A percentile compares a stretch with the other conserved stretches of the same genome.
These are phyloP conservation scores for Pythium folliculosum DNA, from an alignment of 352 stramenopile genomes.

Conservation along the genomic window DNA sequence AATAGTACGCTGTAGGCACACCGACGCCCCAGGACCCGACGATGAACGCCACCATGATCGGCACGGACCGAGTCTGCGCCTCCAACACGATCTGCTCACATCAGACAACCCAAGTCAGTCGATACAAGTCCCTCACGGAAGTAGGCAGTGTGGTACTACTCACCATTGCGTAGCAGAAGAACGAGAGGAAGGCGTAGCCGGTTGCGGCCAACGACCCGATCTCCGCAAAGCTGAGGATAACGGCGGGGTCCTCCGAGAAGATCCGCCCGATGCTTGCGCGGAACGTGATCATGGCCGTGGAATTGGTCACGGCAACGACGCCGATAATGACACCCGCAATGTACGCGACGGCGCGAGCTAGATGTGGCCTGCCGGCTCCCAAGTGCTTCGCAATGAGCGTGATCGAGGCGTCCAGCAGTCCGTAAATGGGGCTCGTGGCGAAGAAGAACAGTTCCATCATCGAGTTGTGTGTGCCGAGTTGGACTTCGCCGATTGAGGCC, in stretches of 20 bases:
- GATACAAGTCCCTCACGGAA: background rate
- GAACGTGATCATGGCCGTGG: conserved; percentile 46
- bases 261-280: conserved; percentile 48
- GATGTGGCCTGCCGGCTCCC: conserved; percentile 38
- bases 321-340: conserved; percentile 50
- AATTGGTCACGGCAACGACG: conserved; percentile 41
- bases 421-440: conserved; percentile 81
- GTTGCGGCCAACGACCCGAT: conserved; percentile 56
- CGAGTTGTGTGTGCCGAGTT: conserved; percentile 76
- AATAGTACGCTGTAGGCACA: conserved; percentile 67
- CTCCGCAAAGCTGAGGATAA: conserved; percentile 58
- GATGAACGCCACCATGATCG: conserved; percentile 62
- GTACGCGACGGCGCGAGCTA: conserved; percentile 50
- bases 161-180: conserved; percentile 81
- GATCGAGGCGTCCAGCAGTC: conserved; percentile 54
- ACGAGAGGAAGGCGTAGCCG: conserved; percentile 61
- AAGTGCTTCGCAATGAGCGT: conserved; percentile 69
- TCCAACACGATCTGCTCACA: conserved; percentile 56
- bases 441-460: conserved; percentile 90
- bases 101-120: background rate
- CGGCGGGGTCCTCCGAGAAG: conserved; percentile 60
- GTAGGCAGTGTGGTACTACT: background rate
- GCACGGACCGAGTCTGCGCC: conserved; percentile 51
- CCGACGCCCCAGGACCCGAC: conserved; percentile 72
- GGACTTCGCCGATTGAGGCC: conserved; percentile 62